Evolutionary conservation across 2,329 filamentous ascomycete genomes (phyloP), one percentile per base, ranked within the genome.

Genomic region (Elsinoe batatas): DNA sequence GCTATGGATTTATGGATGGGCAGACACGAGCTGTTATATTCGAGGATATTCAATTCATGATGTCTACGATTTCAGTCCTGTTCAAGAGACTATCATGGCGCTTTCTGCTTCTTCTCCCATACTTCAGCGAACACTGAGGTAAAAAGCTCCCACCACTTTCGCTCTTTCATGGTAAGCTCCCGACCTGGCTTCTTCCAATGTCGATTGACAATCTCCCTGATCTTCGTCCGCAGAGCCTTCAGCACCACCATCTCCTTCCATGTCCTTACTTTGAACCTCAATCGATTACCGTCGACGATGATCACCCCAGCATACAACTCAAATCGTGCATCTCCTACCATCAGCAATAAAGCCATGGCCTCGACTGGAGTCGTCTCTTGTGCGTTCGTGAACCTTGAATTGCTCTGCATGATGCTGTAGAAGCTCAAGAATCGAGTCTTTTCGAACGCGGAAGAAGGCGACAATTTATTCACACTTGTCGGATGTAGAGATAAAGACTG

Each of bases 401-500:
- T 90, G 2, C 87, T 86, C 69, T 96, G 91, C 88, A 97, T 95
- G 61, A 97, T 95, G 68, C 95, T 87, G 72, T 97, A 97, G 69
- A 95, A 98, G 0, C 88, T 93, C 43, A 98, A 74, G 83, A 88
- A 97, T 65, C 83, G 85, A 37, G 90, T 74, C 38, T 83, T 80
- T 13, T 38, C 40, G 33, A 47, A 54, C 15, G 32, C 22, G 1
- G 65, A 63, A 1, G 61, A 51, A n/a, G 42, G 42, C 5, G 61
- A 51, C 13, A 64, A 57, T 66, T 90, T 90, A 69, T 97, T 97
- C 61, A 98, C 88, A 1, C 89, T 95, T 0, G 85, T 87, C 0
- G 90, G 87, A 62, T 95, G 89, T 17, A 98, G 74, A 57, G 83
- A 89, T 62, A 98, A 90, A 43, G 81, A 80, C 69, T 97, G 91